Evolutionary conservation across 1,284 basidiomycete species (phyloP), one percentile per base, ranked within the genome.

Genomic region (Moniliella sp.): DNA sequence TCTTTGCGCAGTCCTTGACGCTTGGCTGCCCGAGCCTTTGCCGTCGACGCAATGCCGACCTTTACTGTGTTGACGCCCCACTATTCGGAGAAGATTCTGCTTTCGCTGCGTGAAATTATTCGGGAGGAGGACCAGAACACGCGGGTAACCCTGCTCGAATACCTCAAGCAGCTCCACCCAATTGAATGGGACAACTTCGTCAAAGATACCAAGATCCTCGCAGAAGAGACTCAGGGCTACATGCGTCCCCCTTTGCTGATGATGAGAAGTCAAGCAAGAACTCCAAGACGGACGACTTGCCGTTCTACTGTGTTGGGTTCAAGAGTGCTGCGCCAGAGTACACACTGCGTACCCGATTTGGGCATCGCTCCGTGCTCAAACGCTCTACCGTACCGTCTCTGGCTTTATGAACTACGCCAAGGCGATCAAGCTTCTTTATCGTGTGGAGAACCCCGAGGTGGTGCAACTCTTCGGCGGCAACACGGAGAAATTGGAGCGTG

Each of bases 331-430:
- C 86, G 3, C 88, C 88, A 14, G 88, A 97, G 64, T 97, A 91
- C 65, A 97, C 88, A 0, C 72, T 97, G 17, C 83, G 88, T 45
- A 97, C 91, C 10, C 78, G 88, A 97, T 97, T 54, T 97, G 88
- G 88, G 86, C 88, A 7, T 94, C 86, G 16, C 70, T 97, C 10
- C 81, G 88, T 40, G 88, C 88, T 13, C 91, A 97, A 67, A 97
- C 91, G 2, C n/a, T n/a, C 19, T 97, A 97, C 64, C 76, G 91
- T 48, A 97, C 88, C 13, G 86, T n/a, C n/a, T 93, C 91, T 29
- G 91, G 88, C 33, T 94, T 97, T 76, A 97, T 97, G 91, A 97
- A 97, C 68, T 97, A 97, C 64, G 75, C 80, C 52, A 97, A 97
- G 69, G 88, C 91, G 12, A 94, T 97, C 73, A 97, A 97, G 65